Base-by-base conservation (phyloP, 441 rosid genomes). In the Corymbia calophylla region DNA sequence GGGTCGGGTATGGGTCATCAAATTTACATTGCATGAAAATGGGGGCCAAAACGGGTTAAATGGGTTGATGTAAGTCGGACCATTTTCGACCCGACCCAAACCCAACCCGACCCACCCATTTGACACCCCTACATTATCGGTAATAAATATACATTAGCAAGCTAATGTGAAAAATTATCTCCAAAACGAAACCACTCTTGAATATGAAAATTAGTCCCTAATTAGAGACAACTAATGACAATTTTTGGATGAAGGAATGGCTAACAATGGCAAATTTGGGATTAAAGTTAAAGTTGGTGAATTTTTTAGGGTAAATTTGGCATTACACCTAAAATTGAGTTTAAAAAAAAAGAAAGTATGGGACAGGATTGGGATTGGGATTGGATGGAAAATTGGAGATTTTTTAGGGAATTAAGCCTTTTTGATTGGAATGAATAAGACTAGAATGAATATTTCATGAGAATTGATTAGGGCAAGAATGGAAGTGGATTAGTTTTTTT, bases 151-250 rank as follows among this genome's bases (percentile, higher is more conserved):
- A 10, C 15, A 10, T 35, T 21, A 2, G 4, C 15, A 18, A 35
- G 25, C 13, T 18, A 32, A 32, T 3, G 6, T 10, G 8, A n/a
- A n/a, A n/a, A n/a, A n/a, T n/a, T n/a, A n/a, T n/a, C 15, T 70
- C 13, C 12, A 12, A n/a, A 2, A 70, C 6, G 3, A 35, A 32
- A 9, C 2, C 0, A 3, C 13, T 70, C 4, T 70, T 70, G 35
- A 7, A 35, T 9, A 32, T 70, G 47, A 9, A 70, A 32, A 32
- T 32, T 32, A 68, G 44, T 39, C 44, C 44, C 44, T 39, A 68
- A 32, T 19, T 18, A 2, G 8, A 25, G 15, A 32, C 1, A 0
- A 32, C 23, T 18, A 70, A 32, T 15, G 80, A 12, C 2, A 2
- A 18, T 5, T 32, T 32, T 35, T 70, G 80, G 44, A 32, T 0